Evolutionary conservation across 805 yeast species (phyloP), one percentile per base, ranked within the genome.

Genomic region (Debaryomyces tyrocola): DNA sequence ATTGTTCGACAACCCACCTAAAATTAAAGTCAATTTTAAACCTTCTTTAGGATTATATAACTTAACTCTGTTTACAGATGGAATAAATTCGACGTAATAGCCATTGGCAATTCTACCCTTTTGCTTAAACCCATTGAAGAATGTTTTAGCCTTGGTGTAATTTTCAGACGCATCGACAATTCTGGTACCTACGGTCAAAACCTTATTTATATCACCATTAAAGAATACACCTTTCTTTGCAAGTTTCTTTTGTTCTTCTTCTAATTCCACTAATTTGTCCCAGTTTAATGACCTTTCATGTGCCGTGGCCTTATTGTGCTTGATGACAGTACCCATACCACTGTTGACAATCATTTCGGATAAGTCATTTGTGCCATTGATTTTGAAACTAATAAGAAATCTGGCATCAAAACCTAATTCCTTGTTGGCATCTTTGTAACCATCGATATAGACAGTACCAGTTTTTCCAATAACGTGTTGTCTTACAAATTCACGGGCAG

Each of bases 131-230:
- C 89, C 81, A 49, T 85, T 78, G 57, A 87, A 73, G 58, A 83
- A 87, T 5, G 91, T 82, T 51, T 83, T 83, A 29, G 96, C 90
- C 57, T 88, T 81, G 36, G 83, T 70, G 6, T 77, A 73, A 54
- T 78, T 80, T 61, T 87, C 96, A 17, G 92, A 84, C 4, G 95
- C 96, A 62, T 90, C 92, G 29, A 87, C 86, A 28, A 82, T 65
- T 54, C 89, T 76, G 33, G 82, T 82, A 17, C 80, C 67, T 12
- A 80, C 80, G 12, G 82, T 80, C 43, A 79, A 75, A 11, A 72
- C 59, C 57, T 82, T 82, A 45, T 55, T 53, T 43, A 70, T 57
- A 47, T 70, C 75, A 11, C 43, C 43, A 21, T 78, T 75, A 48
- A 73, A 77, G 59, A 77, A 82, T 36, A 90, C 71, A 17, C 96